Conservation (phyloP, 192 early-diverging fungal genomes). For the Lunasporangiospora selenospora region DNA sequence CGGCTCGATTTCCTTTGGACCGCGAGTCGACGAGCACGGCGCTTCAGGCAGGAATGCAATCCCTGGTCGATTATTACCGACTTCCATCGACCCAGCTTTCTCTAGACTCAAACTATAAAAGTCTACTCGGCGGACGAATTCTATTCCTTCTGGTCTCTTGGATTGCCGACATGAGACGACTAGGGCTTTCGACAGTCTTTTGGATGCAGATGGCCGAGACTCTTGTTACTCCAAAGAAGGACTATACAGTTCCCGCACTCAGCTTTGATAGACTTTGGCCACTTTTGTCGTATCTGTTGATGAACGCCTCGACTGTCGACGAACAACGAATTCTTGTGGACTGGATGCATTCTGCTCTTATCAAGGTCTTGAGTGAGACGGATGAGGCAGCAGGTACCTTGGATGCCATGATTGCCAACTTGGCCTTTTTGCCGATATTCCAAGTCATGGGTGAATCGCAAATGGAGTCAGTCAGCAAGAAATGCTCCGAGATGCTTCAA, state of each 20-base stretch:
- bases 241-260: slow-evolving; percentile 9
- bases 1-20: slow-evolving; percentile 20
- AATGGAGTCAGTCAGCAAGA: slow-evolving; percentile 20
- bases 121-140: slow-evolving; percentile 14
- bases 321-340: slow-evolving; percentile 50
- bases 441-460: slow-evolving; percentile 55
- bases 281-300: slow-evolving; percentile 49
- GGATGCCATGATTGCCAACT: slow-evolving; percentile 26
- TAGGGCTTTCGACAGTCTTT: slow-evolving; percentile 12
- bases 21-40: slow-evolving; percentile 16
- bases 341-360: slow-evolving; percentile 25
- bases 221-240: slow-evolving; percentile 21
- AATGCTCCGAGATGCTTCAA: slow-evolving; percentile 37
- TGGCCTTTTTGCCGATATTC: slow-evolving; percentile 59
- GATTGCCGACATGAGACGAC: slow-evolving; percentile 34
- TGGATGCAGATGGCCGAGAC: slow-evolving; percentile 14
- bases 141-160: slow-evolving; percentile 23
- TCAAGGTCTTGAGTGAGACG: neutral
- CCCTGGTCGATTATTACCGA: slow-evolving; percentile 30
- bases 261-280: slow-evolving; percentile 48
- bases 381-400: no score
- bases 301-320: slow-evolving; percentile 53
- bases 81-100: slow-evolving; percentile 24
- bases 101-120: slow-evolving; percentile 14
- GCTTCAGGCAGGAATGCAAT: slow-evolving; percentile 16